phyloP scores from a whole-genome alignment of 176 grass and related monocot genomes.

The Raddia distichophylla region DNA sequence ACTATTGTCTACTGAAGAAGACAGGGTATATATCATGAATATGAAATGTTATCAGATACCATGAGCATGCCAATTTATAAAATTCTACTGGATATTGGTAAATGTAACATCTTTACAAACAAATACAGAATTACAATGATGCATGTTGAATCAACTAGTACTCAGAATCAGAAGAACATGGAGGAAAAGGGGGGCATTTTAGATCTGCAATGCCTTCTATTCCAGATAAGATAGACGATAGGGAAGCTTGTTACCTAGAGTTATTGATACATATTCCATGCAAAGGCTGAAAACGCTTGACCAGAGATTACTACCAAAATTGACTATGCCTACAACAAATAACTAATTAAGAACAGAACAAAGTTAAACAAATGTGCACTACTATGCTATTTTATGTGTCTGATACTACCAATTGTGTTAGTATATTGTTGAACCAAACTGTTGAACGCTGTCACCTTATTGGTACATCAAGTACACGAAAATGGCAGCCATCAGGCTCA shows the following conservation, averaged over 20 bases:
- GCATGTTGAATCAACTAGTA: background rate
- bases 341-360: background rate
- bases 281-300: background rate
- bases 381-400: slow-evolving; percentile 9
- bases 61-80: background rate
- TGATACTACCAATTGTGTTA: background rate
- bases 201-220: background rate
- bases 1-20: background rate
- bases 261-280: background rate
- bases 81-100: background rate
- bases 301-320: slow-evolving; percentile 16
- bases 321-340: background rate
- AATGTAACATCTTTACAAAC: background rate
- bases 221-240: background rate
- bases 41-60: background rate
- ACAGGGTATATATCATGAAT: background rate
- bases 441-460: background rate
- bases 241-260: background rate
- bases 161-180: background rate
- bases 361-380: background rate
- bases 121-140: background rate
- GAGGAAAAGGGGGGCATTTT: background rate
- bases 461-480: slow-evolving; percentile 39
- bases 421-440: background rate
- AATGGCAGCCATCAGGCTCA: slow-evolving; percentile 47